Base-by-base conservation (phyloP, 1,139 yeast genomes). In the Citeromyces hawaiiensis region DNA sequence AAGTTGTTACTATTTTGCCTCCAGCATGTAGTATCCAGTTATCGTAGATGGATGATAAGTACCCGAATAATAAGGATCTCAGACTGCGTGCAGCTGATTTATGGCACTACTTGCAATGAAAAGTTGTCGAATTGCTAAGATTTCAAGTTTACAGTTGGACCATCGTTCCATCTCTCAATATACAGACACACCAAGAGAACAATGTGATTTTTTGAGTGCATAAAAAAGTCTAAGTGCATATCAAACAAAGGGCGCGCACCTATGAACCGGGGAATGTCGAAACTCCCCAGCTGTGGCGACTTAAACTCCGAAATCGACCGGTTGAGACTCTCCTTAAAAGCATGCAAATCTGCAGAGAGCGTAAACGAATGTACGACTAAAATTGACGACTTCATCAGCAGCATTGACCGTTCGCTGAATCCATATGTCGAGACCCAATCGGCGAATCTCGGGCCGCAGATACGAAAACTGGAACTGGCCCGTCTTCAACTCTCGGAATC, bases 401-500 rank as follows among this genome's bases (percentile, higher is more conserved):
- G 21, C 48, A 51, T 53, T 6, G 54, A 53, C 38, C 44, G 48
- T 7, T 14, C 39, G 2, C 34, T 54, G 5, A 47, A 46, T 17
- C 36, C 38, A 10, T 49, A 42, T 38, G 42, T 48, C 4, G 38
- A 43, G 6, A 45, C 45, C 36, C 45, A 47, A 21, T 35, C 41
- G 19, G 39, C 49, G 27, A 23, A 9, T 23, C 8, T 23, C 27
- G 27, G 11, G 11, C 27, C 36, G n/a, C 19, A 17, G 14, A 17
- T 34, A 34, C 21, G 59, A 39, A 39, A 51, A 2, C 38, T 55
- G 23, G 61, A 57, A 38, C 43, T 55, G 35, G 45, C 63, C 5
- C 53, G 72, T 44, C 64, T 72, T 4, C 70, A 66, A 43, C 51
- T 70, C 4, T 61, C 74, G 0, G 57, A 70, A 0, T 57, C 70